Evolutionary conservation across 2,329 filamentous ascomycete species (phyloP).

Genomic region (Huntiella abstrusa): DNA sequence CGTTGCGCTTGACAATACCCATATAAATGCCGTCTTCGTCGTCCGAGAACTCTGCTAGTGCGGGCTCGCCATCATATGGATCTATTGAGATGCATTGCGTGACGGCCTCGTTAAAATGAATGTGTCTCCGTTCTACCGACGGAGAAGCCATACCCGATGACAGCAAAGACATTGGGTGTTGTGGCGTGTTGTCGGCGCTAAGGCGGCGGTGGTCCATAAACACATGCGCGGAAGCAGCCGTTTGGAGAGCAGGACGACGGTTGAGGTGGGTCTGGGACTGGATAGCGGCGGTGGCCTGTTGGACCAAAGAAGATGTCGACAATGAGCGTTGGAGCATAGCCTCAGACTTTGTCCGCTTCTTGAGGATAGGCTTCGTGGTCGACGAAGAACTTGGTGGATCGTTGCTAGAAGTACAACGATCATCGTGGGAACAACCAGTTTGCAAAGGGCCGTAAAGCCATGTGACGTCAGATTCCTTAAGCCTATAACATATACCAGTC

Average conservation of each 20-base stretch:
- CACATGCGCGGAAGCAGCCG: not conserved
- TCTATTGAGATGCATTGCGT: constrained; percentile 92
- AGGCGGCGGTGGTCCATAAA: constrained; percentile 23
- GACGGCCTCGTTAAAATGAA: constrained; percentile 92
- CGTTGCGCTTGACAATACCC: constrained; percentile 62
- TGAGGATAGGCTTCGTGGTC: constrained; percentile 79
- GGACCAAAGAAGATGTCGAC: constrained; percentile 72
- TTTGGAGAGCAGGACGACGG: constrained; percentile 30
- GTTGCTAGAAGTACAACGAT: constrained; percentile 24
- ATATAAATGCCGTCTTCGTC: constrained; percentile 45
- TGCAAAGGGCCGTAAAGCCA: constrained; percentile 94
- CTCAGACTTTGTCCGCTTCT: constrained; percentile 92
- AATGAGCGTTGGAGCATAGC: constrained; percentile 80
- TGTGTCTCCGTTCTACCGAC: constrained; percentile 56
- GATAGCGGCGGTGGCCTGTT: constrained; percentile 72
- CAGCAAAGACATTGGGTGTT: constrained; percentile 31
- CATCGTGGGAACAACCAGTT: constrained; percentile 40
- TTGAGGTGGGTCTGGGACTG: constrained; percentile 56
- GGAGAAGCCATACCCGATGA: constrained; percentile 53
- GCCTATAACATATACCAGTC: constrained; percentile 33
- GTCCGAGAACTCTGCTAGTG: constrained; percentile 20
- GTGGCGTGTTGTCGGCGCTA: constrained; percentile 14
- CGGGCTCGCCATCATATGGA: constrained; percentile 55
- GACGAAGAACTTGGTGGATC: constrained; percentile 41
- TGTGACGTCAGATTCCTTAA: constrained; percentile 93